A percentile compares a stretch with the other conserved stretches of the same genome.
Conservation (phyloP, 1,284 basidiomycete genomes). For the Puccinia triticina region DNA sequence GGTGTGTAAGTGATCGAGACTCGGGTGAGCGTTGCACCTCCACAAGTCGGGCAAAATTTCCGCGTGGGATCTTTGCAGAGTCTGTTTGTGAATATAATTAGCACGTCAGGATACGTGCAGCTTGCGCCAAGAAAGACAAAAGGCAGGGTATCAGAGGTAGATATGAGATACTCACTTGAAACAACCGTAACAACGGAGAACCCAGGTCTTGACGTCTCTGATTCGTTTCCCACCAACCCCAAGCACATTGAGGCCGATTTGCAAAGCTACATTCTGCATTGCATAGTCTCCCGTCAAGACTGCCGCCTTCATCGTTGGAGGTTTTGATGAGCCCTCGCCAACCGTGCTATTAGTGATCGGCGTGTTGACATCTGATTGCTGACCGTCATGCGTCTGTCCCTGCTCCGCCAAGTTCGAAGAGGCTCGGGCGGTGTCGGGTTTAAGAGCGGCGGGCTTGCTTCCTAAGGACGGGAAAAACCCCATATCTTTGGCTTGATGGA, state of each 20-base stretch:
- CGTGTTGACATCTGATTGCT: constrained; percentile 55
- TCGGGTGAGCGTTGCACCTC: constrained; percentile 85
- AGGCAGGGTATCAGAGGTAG: background rate
- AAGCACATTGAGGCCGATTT: constrained; percentile 91
- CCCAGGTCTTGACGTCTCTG: constrained; percentile 89
- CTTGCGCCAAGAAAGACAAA: background rate
- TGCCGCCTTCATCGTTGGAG: constrained; percentile 67
- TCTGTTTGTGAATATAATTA: constrained; percentile 63
- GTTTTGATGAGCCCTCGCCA: constrained; percentile 54
- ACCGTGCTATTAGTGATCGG: constrained; percentile 61
- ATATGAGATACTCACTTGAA: constrained; percentile 78
- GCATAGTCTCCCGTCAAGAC: constrained; percentile 99
- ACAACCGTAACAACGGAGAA: constrained; percentile 95
- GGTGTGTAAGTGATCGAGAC: constrained; percentile 77
- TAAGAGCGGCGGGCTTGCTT: constrained; percentile 36
- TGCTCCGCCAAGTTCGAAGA: constrained; percentile 42
- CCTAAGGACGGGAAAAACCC: constrained; percentile 65
- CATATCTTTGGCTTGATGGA: constrained; percentile 86
- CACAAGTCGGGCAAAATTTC: constrained; percentile 97
- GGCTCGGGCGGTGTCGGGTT: constrained; percentile 54
- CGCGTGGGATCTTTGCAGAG: constrained; percentile 93
- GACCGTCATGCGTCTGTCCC: background rate
- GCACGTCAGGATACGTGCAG: background rate
- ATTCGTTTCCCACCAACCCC: constrained; percentile 88
- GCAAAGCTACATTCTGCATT: constrained; percentile 95